These are phyloP conservation scores for Mesembryanthemum crystallinum DNA, from an alignment of 148 eudicot genomes.

Conservation along the genomic window DNA sequence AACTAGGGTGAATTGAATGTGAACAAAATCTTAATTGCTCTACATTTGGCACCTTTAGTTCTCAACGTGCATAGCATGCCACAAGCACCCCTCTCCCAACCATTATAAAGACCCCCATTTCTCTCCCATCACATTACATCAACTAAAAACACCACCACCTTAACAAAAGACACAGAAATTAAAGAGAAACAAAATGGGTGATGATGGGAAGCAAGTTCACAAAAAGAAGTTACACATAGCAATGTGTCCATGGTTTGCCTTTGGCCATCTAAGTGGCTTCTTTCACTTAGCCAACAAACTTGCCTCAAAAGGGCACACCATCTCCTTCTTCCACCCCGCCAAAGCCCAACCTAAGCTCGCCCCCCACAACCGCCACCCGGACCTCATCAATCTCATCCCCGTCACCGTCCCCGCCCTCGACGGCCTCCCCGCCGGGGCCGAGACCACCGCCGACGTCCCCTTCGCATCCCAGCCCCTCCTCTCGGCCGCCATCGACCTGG, in stretches of 20 bases:
- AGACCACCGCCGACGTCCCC: constrained; percentile 38
- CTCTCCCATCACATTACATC: too few relatives aligned
- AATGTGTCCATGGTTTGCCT: constrained; percentile 45
- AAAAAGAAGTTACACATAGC: constrained; percentile 12
- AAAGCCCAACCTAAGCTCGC: constrained; percentile 24
- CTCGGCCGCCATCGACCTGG: constrained; percentile 36
- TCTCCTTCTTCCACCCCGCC: constrained; percentile 32
- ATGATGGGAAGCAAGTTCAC: not conserved
- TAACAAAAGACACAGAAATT: too few relatives aligned
- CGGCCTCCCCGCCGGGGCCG: constrained; percentile 37
- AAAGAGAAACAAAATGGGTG: not conserved
- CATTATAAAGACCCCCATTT: too few relatives aligned
- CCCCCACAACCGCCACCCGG: constrained; percentile 31
- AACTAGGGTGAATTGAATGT: too few relatives aligned
- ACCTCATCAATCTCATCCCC: constrained; percentile 33
- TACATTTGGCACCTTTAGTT: too few relatives aligned
- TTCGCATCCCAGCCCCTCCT: constrained; percentile 14
- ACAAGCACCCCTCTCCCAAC: too few relatives aligned
- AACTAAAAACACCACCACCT: too few relatives aligned
- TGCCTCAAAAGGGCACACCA: constrained; percentile 31
- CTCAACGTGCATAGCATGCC: too few relatives aligned
- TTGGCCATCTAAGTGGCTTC: constrained; percentile 36
- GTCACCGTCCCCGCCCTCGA: constrained; percentile 35
- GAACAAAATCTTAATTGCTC: too few relatives aligned
- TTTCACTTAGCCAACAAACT: constrained; percentile 34